Base-by-base conservation (phyloP, 2,329 filamentous ascomycete species). In the Hymenoscyphus occultus region DNA sequence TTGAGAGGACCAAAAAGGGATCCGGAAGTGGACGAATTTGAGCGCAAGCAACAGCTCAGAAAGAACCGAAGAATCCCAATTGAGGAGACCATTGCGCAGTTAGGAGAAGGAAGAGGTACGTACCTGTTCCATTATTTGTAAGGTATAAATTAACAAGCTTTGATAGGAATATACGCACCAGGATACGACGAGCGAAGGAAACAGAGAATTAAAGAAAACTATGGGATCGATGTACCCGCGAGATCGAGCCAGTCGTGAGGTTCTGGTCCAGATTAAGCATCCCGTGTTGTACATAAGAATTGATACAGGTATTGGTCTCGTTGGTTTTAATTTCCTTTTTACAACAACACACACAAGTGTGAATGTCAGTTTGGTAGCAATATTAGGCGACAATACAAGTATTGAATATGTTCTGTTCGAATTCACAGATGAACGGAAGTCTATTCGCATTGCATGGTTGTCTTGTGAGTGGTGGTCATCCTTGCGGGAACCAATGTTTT, bases 71-170 rank as follows among this genome's bases (percentile, higher is more conserved):
- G 87, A 76, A 80, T 83, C 71, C 84, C 87, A 56, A 80, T 87
- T 61, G 85, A 89, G 72, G 82, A 91, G 77, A 90, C 86, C 1
- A 78, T 91, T 65, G 81, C 83, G 56, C 83, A 90, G 73, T 71
- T 91, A 65, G 89, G 89, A 57, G 89, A 92, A 78, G 87, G 88
- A 72, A 82, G 89, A 83, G 89, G 89, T 90, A 31, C 60, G 22
- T 10, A 48, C 14, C 22, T 14, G 3, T 19, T 54, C 40, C n/a
- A 51, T 28, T 35, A 7, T 19, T 39, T 51, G 10, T 22, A 35
- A 16, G 35, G 10, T 31, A 19, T 40, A 32, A 42, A 31, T 28
- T 40, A 62, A 56, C 16, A 16, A 28, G 31, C 39, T 40, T 48
- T 5, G 56, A 39, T 70, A 91, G 89, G 88, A 61, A 86, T 91